These are phyloP conservation scores for Neonectria faginata DNA, from an alignment of 2,329 filamentous ascomycete genomes.

Conservation along the genomic window DNA sequence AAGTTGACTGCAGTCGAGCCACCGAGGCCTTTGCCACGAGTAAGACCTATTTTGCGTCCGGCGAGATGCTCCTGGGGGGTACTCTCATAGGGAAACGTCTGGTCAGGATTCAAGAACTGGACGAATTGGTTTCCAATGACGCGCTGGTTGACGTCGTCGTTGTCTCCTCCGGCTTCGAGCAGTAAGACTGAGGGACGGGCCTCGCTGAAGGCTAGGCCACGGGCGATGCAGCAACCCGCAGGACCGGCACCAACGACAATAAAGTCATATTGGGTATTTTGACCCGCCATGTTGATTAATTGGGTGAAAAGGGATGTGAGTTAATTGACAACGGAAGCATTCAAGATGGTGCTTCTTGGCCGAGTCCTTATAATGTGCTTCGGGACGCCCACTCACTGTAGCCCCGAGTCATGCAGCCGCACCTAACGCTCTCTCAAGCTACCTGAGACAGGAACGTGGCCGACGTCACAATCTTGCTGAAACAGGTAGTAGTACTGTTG, in stretches of 20 bases:
- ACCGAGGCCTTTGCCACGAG: slow-evolving; percentile 31
- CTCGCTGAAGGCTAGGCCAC: slow-evolving; percentile 25
- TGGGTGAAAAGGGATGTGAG: not conserved
- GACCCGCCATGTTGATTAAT: slow-evolving; percentile 1
- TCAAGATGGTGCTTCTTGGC: not conserved
- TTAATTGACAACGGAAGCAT: slow-evolving; percentile 1
- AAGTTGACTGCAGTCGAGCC: slow-evolving; percentile 35
- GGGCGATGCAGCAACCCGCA: slow-evolving; percentile 30
- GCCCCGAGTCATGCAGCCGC: slow-evolving; percentile 17
- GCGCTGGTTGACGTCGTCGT: slow-evolving; percentile 27
- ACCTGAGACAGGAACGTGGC: slow-evolving; percentile 19
- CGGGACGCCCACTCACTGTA: not conserved
- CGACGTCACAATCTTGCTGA: slow-evolving; percentile 12
- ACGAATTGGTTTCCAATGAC: slow-evolving; percentile 32
- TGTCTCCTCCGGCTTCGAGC: slow-evolving; percentile 33
- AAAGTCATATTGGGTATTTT: slow-evolving; percentile 30
- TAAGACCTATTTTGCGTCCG: slow-evolving; percentile 30
- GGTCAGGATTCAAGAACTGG: slow-evolving; percentile 30
- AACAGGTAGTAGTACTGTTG: not conserved
- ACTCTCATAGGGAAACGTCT: slow-evolving; percentile 31
- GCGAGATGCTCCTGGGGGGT: slow-evolving; percentile 25
- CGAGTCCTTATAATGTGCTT: slow-evolving; percentile 13
- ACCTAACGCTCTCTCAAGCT: slow-evolving; percentile 1
- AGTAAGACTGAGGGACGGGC: slow-evolving; percentile 26
- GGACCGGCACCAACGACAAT: slow-evolving; percentile 35